phyloP scores from a whole-genome alignment of 192 early-diverging fungal genomes.

The Geranomyces michiganensis region DNA sequence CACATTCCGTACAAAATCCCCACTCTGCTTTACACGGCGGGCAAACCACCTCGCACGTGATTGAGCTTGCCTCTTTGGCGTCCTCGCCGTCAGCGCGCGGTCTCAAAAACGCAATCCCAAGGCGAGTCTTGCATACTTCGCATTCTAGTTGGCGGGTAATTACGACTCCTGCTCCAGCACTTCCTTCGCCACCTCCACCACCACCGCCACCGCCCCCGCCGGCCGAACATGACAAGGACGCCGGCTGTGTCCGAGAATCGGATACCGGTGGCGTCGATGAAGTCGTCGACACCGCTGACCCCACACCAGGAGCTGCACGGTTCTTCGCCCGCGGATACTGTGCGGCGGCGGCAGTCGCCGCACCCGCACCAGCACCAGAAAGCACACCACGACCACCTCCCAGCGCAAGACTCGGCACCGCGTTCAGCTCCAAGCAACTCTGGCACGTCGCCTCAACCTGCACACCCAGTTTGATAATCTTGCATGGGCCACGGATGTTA shows the following conservation, averaged over 20 bases:
- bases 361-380: too few relatives aligned
- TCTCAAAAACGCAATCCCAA: conserved; percentile 12
- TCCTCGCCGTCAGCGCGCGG: neutral
- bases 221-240: too few relatives aligned
- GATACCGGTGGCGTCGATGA: too few relatives aligned
- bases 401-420: neutral
- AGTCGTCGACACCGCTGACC: too few relatives aligned
- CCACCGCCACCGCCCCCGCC: too few relatives aligned
- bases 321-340: too few relatives aligned
- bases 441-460: neutral
- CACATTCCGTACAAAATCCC: conserved; percentile 42
- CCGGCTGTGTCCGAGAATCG: too few relatives aligned
- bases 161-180: neutral
- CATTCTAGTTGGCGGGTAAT: conserved; percentile 30
- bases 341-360: too few relatives aligned
- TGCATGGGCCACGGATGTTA: conserved; percentile 21
- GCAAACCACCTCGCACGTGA: conserved; percentile 46
- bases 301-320: too few relatives aligned
- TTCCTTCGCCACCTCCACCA: neutral
- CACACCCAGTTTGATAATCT: neutral
- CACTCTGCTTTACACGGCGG: conserved; percentile 28
- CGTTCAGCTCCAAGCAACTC: neutral
- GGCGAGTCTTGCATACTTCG: conserved; percentile 32
- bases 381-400: too few relatives aligned
- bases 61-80: neutral